Evolutionary conservation across 441 rosid genomes (phyloP), one percentile per base, ranked within the genome.

Genomic region (Metrosideros polymorpha): DNA sequence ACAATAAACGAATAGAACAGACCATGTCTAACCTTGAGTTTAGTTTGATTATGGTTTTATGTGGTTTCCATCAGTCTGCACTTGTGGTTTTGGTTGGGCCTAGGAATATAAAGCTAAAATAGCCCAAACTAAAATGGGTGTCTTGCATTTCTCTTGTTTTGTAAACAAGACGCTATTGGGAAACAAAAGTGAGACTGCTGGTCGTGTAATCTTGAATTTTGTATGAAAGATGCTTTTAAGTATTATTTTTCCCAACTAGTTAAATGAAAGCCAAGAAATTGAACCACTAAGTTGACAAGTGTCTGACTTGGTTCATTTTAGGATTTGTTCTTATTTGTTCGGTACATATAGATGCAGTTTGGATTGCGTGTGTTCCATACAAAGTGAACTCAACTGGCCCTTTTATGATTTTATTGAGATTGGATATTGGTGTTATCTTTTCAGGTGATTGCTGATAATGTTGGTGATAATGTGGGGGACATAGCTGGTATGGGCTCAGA

Each of bases 381-480:
- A 56, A 56, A 56, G 30, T 56, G 63, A 56, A 56, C 17, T 56
- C 15, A 56, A 27, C 63, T 39, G 27, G 43, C 49, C 49, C n/a
- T 71, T 19, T 71, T 12, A 71, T 39, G 8, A 39, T 71, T 71
- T 71, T 39, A 71, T 39, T 71, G 47, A 71, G 15, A 39, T 71
- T 43, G 42, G 49, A 71, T 59, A 25, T 56, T 29, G 39, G 63
- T 55, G 47, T 85, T 49, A 10, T 66, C n/a, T 29, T 61, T 61
- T 85, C 82, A 85, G 86, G 86, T 85, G 43, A 85, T 85, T 85
- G 86, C 86, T 50, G 86, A 85, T 50, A 85, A 85, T 49, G 86
- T 85, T 18, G 86, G 86, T 49, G 86, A 85, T 49, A 85, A 85
- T 32, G 86, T 85, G 15, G 86, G 86, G 29, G 86, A 85, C 25